Evolutionary conservation across 2,329 filamentous ascomycete genomes (phyloP).

Genomic region (Phyllosticta citrichinensis): DNA sequence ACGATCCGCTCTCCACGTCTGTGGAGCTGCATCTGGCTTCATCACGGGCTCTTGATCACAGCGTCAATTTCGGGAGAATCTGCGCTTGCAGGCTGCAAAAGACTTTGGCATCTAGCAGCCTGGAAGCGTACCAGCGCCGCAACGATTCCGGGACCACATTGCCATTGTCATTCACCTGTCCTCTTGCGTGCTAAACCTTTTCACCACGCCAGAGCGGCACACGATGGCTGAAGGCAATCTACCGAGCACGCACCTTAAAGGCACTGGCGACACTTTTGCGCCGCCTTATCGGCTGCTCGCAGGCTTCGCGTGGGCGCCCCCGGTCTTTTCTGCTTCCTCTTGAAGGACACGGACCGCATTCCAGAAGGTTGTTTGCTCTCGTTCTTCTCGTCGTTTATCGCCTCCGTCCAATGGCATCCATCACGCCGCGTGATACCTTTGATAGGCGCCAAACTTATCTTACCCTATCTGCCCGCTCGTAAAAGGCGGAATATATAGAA

Average conservation of each 20-base stretch:
- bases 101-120: background rate
- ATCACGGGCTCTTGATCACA: background rate
- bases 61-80: background rate
- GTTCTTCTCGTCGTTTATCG: background rate
- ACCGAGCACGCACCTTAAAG: background rate
- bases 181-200: background rate
- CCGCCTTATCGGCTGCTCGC: background rate
- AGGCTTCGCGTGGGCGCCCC: background rate
- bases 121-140: too few species aligned
- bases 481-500: background rate
- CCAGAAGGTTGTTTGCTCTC: background rate
- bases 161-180: background rate
- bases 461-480: background rate
- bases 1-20: background rate
- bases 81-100: background rate
- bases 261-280: background rate
- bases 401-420: background rate
- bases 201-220: background rate
- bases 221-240: background rate
- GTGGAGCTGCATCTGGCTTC: background rate
- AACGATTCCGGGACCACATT: background rate
- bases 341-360: background rate
- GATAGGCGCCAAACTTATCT: background rate
- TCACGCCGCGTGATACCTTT: background rate
- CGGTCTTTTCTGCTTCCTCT: background rate